Evolutionary conservation across 768 basidiomycete genomes (phyloP).

Genomic region (Russula sp.): DNA sequence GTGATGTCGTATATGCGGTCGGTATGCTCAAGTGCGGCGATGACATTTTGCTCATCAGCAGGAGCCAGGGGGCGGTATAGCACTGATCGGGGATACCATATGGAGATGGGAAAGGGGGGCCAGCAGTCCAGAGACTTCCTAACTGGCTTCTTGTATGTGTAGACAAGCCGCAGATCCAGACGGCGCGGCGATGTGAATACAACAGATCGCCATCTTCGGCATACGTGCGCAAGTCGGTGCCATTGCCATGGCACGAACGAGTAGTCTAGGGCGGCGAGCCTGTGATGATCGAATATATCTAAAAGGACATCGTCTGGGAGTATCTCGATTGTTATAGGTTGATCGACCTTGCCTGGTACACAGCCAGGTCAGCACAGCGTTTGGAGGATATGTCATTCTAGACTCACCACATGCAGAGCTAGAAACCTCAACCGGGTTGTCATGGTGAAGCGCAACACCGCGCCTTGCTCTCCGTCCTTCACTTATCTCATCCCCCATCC

Average conservation of each 20-base stretch:
- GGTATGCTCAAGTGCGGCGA: background rate
- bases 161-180: conserved; percentile 13
- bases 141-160: conserved; percentile 15
- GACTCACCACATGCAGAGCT: background rate
- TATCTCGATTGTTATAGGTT: background rate
- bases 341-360: background rate
- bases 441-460: background rate
- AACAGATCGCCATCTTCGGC: conserved; percentile 11
- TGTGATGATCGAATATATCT: conserved; percentile 16
- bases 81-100: conserved; percentile 15
- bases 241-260: conserved; percentile 15
- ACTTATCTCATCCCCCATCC: conserved; percentile 4
- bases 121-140: conserved; percentile 11
- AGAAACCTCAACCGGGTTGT: background rate
- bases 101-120: conserved; percentile 6
- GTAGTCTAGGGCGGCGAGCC: background rate
- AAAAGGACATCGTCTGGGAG: conserved; percentile 18
- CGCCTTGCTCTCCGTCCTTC: background rate
- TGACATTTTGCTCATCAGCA: conserved; percentile 12
- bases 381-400: background rate
- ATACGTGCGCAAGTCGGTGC: conserved; percentile 18
- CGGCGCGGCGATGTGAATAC: conserved; percentile 13
- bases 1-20: conserved; percentile 19
- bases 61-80: background rate
- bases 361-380: background rate